Evolutionary conservation across 2,329 filamentous ascomycete species (phyloP).

Genomic region (Madurella fahalii): DNA sequence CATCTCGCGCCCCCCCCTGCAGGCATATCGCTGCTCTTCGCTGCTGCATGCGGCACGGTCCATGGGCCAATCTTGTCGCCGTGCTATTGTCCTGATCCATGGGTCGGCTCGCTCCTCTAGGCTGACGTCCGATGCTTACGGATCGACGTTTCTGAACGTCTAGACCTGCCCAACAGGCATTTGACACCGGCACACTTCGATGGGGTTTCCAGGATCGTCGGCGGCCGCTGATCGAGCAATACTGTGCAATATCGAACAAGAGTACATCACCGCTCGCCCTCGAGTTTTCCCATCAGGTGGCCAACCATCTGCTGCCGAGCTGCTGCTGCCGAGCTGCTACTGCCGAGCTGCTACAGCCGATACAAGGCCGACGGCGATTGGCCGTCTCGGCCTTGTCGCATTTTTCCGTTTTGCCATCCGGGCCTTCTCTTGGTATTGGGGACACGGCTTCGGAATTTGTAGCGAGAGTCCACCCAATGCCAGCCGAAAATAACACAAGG

Average conservation of each 20-base stretch:
- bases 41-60: neutral
- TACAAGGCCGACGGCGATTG: constrained; percentile 4
- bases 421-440: constrained; percentile 3
- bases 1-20: neutral
- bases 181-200: no score
- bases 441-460: neutral
- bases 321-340: neutral
- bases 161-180: no score
- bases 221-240: neutral
- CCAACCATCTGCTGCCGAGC: neutral
- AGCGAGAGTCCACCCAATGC: neutral
- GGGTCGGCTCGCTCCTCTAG: neutral
- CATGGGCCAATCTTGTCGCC: neutral
- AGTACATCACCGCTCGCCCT: neutral
- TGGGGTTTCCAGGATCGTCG: no score
- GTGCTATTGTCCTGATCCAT: neutral
- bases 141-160: no score
- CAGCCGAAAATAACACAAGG: no score
- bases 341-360: constrained; percentile 1
- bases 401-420: constrained; percentile 20
- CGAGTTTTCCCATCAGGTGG: neutral
- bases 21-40: neutral
- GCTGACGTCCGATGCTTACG: neutral
- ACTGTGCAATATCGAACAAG: neutral
- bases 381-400: constrained; percentile 8